phyloP scores from a whole-genome alignment of 495 filamentous ascomycete species.

The Penicillium parvum region DNA sequence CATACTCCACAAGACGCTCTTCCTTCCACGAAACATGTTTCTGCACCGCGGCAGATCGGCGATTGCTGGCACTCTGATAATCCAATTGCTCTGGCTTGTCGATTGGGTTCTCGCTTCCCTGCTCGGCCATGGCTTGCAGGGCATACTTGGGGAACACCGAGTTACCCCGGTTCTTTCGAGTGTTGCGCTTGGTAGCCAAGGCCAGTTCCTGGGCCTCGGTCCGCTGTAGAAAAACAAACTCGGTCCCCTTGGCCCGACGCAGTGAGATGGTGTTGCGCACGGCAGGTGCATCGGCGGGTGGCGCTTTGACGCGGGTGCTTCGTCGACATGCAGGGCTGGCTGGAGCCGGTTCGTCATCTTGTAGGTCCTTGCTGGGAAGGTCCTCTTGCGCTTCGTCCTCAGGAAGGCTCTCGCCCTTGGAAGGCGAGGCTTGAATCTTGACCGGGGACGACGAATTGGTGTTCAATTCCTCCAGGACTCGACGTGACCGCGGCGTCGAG shows the following conservation, averaged over 20 bases:
- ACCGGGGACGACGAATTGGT: slow-evolving; percentile 51
- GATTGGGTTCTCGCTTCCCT: slow-evolving; percentile 4
- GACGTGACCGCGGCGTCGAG: slow-evolving; percentile 41
- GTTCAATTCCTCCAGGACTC: slow-evolving; percentile 48
- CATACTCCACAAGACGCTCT: slow-evolving; percentile 30
- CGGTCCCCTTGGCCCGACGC: slow-evolving; percentile 50
- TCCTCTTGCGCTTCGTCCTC: slow-evolving; percentile 13
- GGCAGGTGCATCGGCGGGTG: slow-evolving; percentile 21
- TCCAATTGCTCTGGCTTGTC: slow-evolving; percentile 4
- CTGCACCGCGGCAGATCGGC: slow-evolving; percentile 4
- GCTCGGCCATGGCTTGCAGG: slow-evolving; percentile 40
- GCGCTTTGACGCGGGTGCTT: slow-evolving; percentile 37
- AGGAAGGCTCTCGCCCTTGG: slow-evolving; percentile 21
- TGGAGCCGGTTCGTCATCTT: slow-evolving; percentile 21
- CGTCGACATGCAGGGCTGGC: slow-evolving; percentile 36
- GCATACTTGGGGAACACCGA: slow-evolving; percentile 43
- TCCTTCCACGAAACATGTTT: slow-evolving; percentile 46
- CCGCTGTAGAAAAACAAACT: slow-evolving; percentile 52
- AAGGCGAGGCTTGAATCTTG: slow-evolving; percentile 32
- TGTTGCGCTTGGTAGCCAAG: slow-evolving; percentile 51
- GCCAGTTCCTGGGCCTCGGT: slow-evolving; percentile 57
- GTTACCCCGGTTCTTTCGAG: slow-evolving; percentile 53
- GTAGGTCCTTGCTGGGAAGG: slow-evolving; percentile 13
- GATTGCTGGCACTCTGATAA: slow-evolving; percentile 1
- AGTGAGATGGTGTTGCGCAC: slow-evolving; percentile 51